Percentiles rank a stretch among this genome's conserved stretches.
phyloP scores from a whole-genome alignment of 257 asterid genomes.

The Rauvolfia tetraphylla region DNA sequence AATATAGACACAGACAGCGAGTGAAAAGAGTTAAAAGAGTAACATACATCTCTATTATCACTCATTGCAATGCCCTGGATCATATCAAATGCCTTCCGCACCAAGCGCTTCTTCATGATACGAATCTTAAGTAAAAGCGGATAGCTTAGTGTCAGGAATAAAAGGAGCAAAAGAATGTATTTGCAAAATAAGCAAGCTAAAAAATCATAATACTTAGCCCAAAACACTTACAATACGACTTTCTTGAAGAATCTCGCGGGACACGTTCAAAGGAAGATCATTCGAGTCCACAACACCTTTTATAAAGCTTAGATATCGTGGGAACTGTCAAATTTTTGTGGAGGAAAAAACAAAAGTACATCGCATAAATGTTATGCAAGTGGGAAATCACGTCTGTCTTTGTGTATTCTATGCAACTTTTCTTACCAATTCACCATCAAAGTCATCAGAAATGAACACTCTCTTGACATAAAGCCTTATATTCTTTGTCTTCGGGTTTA shows the following conservation, averaged over 20 bases:
- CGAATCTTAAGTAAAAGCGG: conserved; percentile 55
- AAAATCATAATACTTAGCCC: neutral
- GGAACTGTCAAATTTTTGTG: conserved; percentile 58
- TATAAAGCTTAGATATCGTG: conserved; percentile 90
- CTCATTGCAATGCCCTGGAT: conserved; percentile 91
- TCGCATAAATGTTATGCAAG: neutral
- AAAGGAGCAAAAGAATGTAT: neutral
- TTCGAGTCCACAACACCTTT: conserved; percentile 98
- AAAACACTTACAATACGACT: conserved; percentile 83
- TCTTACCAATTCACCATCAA: conserved; percentile 98
- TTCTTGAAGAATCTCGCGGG: conserved; percentile 98
- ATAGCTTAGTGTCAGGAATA: conserved; percentile 3
- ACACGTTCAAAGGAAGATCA: conserved; percentile 96
- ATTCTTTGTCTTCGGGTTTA: conserved; percentile 86
- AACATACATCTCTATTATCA: conserved; percentile 65
- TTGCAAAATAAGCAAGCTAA: neutral
- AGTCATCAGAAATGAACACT: conserved; percentile 94
- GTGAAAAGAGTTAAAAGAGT: neutral
- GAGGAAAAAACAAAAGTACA: neutral
- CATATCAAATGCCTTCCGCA: conserved; percentile 98
- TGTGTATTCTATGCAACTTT: neutral
- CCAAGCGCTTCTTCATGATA: conserved; percentile 94
- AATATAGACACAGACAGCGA: too few species aligned
- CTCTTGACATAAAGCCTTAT: conserved; percentile 90
- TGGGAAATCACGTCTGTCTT: neutral